Base-by-base conservation (phyloP, 129 eudicot genomes). In the Scalesia atractyloides region DNA sequence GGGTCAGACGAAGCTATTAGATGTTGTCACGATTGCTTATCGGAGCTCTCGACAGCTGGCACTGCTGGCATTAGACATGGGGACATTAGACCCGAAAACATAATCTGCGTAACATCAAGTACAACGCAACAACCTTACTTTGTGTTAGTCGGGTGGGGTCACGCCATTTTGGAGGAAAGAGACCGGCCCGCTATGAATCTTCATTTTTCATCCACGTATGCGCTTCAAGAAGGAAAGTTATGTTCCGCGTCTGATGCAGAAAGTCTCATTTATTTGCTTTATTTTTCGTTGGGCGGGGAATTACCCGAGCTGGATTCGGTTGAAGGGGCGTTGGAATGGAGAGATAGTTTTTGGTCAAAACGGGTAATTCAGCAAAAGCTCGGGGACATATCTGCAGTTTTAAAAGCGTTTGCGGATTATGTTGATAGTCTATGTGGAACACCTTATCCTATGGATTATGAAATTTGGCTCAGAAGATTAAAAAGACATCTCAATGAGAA, bases 191-290 rank as follows among this genome's bases (percentile, higher is more conserved):
- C 86, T n/a, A 69, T 94, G 90, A 88, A 88, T 75, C 87, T 94
- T 17, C 99, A 94, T 82, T 94, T 82, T 48, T 94, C 99, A 9
- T 94, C 99, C 14, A 94, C 99, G 4, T 90, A 87, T 75, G 99
- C 97, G 5, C 97, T 94, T 52, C 97, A 94, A 72, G 99, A 94
- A 65, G 99, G 99, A 60, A 94, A 90, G 62, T 33, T 94, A 72
- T 94, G 99, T 44, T 80, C 99, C 14, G 99, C 99, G 15, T 94
- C 99, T 17, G 99, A 94, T 83, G 89, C 99, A 52, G 99, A 94
- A 84, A 90, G 97, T 77, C 85, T 94, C 4, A 96, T 94, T 3
- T 94, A 94, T 77, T 80, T 88, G 86, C 91, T 94, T 47, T 94
- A 90, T 74, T 94, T 90, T 57, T 84, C 85, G 60, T 81, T 86